Evolutionary conservation across 2,329 filamentous ascomycete genomes (phyloP).

Genomic region (Epichloe aotearoae): DNA sequence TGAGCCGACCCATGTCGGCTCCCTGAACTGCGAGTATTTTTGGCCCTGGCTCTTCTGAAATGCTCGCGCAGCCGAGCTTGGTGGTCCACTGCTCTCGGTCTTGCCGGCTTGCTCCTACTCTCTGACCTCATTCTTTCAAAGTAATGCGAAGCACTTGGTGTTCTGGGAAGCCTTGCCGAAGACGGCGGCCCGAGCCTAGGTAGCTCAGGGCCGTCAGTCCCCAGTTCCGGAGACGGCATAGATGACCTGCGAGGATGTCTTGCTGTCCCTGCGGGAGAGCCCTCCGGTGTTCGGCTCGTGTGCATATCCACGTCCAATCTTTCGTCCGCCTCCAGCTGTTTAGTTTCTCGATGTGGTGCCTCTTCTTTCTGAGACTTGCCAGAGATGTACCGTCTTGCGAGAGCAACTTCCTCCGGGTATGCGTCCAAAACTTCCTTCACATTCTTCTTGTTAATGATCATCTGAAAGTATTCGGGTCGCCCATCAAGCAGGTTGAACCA

Average conservation of each 20-base stretch:
- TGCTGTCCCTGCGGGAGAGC: not conserved
- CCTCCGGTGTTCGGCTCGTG: not conserved
- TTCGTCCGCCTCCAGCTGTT: not conserved
- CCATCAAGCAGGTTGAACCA: slow-evolving; percentile 26
- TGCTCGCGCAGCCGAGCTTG: slow-evolving; percentile 14
- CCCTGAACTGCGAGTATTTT: slow-evolving; percentile 6
- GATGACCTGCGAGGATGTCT: not conserved
- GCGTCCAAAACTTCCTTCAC: slow-evolving; percentile 20
- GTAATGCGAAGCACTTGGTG: slow-evolving; percentile 13
- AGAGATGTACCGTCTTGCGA: slow-evolving; percentile 5
- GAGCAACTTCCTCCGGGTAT: slow-evolving; percentile 21
- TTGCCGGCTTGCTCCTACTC: slow-evolving; percentile 5
- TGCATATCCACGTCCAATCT: slow-evolving; percentile 3
- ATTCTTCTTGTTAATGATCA: slow-evolving; percentile 23
- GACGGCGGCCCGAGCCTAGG: slow-evolving; percentile 9
- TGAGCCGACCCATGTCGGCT: not conserved
- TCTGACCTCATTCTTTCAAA: slow-evolving; percentile 10
- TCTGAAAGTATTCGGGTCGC: slow-evolving; percentile 16
- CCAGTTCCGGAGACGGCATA: slow-evolving; percentile 10
- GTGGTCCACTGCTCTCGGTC: slow-evolving; percentile 9
- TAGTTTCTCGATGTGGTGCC: not conserved
- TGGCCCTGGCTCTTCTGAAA: slow-evolving; percentile 12
- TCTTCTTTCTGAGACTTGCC: not conserved
- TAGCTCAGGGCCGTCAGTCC: slow-evolving; percentile 8
- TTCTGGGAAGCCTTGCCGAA: slow-evolving; percentile 4